Evolutionary conservation across 2,329 filamentous ascomycete genomes (phyloP).

Genomic region (Epichloe coenophiala): DNA sequence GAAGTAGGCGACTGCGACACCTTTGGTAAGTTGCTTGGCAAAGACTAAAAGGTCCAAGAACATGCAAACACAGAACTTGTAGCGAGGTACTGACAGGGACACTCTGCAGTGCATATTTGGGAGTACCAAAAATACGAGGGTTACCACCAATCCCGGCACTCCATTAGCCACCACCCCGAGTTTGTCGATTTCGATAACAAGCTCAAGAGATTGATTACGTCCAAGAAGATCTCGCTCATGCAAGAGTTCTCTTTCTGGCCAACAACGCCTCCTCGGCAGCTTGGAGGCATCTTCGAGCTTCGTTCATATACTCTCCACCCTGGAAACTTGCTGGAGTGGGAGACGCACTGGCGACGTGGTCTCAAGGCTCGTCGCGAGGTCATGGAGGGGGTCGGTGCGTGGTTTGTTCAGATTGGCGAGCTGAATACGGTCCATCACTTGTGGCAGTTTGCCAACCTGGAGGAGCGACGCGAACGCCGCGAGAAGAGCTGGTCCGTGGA

Average conservation of each 20-base stretch:
- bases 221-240: slow-evolving; percentile 86
- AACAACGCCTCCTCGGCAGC: slow-evolving; percentile 74
- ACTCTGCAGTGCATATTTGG: slow-evolving; percentile 80
- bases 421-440: slow-evolving; percentile 96
- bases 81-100: not conserved
- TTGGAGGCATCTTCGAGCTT: slow-evolving; percentile 90
- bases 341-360: slow-evolving; percentile 92
- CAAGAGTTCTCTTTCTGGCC: slow-evolving; percentile 99
- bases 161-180: slow-evolving; percentile 69
- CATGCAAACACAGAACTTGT: not conserved
- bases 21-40: slow-evolving; percentile 52
- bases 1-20: slow-evolving; percentile 96
- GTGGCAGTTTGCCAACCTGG: slow-evolving; percentile 95
- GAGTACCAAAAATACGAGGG: slow-evolving; percentile 96
- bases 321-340: slow-evolving; percentile 94
- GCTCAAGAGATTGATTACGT: slow-evolving; percentile 71
- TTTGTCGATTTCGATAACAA: slow-evolving; percentile 73
- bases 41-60: not conserved
- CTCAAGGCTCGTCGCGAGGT: slow-evolving; percentile 84
- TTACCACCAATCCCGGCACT: slow-evolving; percentile 83
- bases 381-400: slow-evolving; percentile 98
- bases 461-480: slow-evolving; percentile 78
- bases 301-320: slow-evolving; percentile 94
- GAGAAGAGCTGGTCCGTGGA: slow-evolving; percentile 94
- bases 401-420: slow-evolving; percentile 97